These are phyloP conservation scores for Quercus berberidifolia DNA, from an alignment of 306 rosid species.

Conservation along the genomic window DNA sequence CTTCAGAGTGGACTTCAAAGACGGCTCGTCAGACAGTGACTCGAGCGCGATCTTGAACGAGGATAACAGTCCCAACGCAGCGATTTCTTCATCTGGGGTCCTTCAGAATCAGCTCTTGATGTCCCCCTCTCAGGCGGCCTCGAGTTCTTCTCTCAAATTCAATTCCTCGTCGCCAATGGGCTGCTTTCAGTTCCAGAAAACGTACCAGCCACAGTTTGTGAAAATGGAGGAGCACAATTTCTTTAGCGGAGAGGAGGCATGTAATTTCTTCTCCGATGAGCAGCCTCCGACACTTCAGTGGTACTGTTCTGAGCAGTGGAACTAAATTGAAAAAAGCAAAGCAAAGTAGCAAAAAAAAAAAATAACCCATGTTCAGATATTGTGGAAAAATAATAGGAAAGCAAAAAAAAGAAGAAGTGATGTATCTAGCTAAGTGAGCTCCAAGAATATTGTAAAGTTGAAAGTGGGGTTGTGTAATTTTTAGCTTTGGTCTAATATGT, in stretches of 20 bases:
- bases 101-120: conserved; percentile 39
- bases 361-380: background rate
- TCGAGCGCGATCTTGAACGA: conserved; percentile 89
- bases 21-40: conserved; percentile 89
- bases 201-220: conserved; percentile 57
- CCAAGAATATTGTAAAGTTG: conserved; percentile 7
- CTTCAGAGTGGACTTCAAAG: conserved; percentile 55
- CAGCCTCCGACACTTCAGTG: conserved; percentile 88
- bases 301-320: conserved; percentile 77
- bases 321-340: conserved; percentile 5
- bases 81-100: conserved; percentile 47
- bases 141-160: conserved; percentile 34
- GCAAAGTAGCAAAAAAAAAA: no score
- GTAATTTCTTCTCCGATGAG: conserved; percentile 85
- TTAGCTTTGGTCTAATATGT: background rate
- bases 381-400: background rate
- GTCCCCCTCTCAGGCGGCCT: conserved; percentile 22
- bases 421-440: background rate
- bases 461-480: conserved; percentile 13
- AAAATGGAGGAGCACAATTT: conserved; percentile 93
- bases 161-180: conserved; percentile 31
- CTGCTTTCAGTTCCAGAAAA: conserved; percentile 63
- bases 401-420: background rate
- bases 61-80: conserved; percentile 55
- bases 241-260: conserved; percentile 75